phyloP scores from a whole-genome alignment of 2,329 filamentous ascomycete genomes.

The Colletotrichum zoysiae region DNA sequence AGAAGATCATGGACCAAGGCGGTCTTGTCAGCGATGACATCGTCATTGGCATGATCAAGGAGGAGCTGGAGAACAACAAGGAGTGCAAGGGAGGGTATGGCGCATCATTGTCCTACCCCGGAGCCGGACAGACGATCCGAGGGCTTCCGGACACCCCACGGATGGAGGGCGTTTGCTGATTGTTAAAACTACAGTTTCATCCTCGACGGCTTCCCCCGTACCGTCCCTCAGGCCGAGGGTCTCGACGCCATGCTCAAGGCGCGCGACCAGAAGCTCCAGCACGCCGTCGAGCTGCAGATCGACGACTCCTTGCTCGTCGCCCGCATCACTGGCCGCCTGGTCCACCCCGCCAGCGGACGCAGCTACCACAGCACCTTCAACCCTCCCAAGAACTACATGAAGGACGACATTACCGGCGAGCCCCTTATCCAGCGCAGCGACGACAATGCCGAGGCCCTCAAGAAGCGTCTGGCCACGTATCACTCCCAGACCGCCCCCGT shows the following conservation, averaged over 20 bases:
- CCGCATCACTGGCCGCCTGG: slow-evolving; percentile 94
- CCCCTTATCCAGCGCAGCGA: slow-evolving; percentile 95
- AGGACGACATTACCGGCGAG: slow-evolving; percentile 96
- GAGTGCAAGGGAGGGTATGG: slow-evolving; percentile 96
- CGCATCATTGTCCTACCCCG: slow-evolving; percentile 14
- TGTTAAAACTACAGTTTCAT: slow-evolving; percentile 81
- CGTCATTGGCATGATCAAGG: slow-evolving; percentile 99
- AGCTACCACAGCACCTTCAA: slow-evolving; percentile 99
- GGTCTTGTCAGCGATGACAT: slow-evolving; percentile 98
- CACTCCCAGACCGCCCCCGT: slow-evolving; percentile 94
- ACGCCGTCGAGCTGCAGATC: slow-evolving; percentile 96
- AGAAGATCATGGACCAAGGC: slow-evolving; percentile 99
- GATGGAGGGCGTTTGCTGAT: slow-evolving; percentile 16
- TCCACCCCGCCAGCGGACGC: slow-evolving; percentile 96
- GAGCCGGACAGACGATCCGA: slow-evolving; percentile 1
- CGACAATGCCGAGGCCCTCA: slow-evolving; percentile 95
- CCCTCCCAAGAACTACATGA: slow-evolving; percentile 94
- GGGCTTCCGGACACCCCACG: slow-evolving; percentile 1
- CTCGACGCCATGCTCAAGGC: slow-evolving; percentile 90
- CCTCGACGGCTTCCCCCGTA: slow-evolving; percentile 97
- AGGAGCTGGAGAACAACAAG: slow-evolving; percentile 90
- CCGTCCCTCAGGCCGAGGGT: slow-evolving; percentile 93
- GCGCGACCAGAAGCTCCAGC: slow-evolving; percentile 87
- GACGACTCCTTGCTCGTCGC: slow-evolving; percentile 94
- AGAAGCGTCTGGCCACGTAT: slow-evolving; percentile 94